Base-by-base conservation (phyloP, 2,329 filamentous ascomycete species). In the Xylariaceae sp. region DNA sequence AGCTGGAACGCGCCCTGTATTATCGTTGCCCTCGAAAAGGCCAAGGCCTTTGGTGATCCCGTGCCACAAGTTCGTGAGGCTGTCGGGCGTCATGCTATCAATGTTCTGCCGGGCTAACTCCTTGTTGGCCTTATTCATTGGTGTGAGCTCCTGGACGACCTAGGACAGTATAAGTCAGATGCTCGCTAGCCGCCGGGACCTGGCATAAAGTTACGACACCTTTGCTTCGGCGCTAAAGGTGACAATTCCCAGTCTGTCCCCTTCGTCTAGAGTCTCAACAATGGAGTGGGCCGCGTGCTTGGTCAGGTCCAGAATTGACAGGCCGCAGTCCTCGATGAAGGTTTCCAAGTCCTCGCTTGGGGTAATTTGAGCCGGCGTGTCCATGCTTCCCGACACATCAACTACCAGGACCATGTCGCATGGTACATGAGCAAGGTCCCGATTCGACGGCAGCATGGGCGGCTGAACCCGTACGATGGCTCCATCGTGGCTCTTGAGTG, bases 371-470 rank as follows among this genome's bases (percentile, higher is more conserved):
- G 74, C 74, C 7, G 9, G 25, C 9, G 7, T 15, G 25, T 15
- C 14, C 75, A 80, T 80, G 53, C 72, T 77, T 0, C 59, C 63
- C 0, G 75, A 80, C 11, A 77, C 62, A 46, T 80, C 75, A 34
- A 80, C 76, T 12, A 74, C 73, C 3, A 80, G 61, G 2, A 77
- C 74, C 19, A 80, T 70, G 39, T 79, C 75, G 47, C 70, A 76
- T 2, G 72, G 67, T 0, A 69, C 59, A 46, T 72, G 68, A 5
- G 46, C 35, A 0, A 57, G 39, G 0, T 42, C 25, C 1, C 30
- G 15, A 3, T 45, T 13, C 0, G 25, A 18, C 1, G 67, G 66
- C 5, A 49, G 34, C 3, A 26, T 50, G 0, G 70, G 71, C 0
- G 70, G 66, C 4, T 60, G 50, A 9, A 75, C 52, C 29, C 61